Evolutionary conservation across 495 filamentous ascomycete species (phyloP).

Genomic region (Cudoniella acicularis): DNA sequence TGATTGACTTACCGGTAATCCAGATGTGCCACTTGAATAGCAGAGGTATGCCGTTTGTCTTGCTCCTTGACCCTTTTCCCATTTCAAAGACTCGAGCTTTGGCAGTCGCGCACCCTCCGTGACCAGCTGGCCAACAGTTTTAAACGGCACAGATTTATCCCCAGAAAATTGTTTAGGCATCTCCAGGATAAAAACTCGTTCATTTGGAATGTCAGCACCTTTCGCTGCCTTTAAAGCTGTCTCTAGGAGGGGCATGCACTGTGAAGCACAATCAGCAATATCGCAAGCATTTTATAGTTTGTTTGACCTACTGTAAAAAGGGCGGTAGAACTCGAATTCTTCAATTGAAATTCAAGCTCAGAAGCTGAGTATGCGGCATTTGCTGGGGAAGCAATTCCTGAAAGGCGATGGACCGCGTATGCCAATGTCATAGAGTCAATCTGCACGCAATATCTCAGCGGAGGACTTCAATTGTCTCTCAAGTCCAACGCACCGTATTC

Average conservation of each 20-base stretch:
- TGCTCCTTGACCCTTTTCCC: conserved; percentile 70
- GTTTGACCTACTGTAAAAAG: conserved; percentile 58
- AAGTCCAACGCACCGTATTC: conserved; percentile 62
- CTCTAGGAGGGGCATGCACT: conserved; percentile 66
- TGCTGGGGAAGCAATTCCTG: conserved; percentile 72
- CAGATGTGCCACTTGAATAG: conserved; percentile 87
- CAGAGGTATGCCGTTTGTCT: conserved; percentile 79
- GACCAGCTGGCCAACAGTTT: conserved; percentile 68
- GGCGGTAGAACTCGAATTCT: conserved; percentile 68
- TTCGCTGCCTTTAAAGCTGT: conserved; percentile 67
- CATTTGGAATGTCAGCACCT: conserved; percentile 62
- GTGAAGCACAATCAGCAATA: not conserved
- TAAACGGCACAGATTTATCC: conserved; percentile 51
- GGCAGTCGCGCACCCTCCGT: conserved; percentile 59
- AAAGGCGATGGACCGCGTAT: conserved; percentile 73
- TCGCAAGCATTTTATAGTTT: not conserved
- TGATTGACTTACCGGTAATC: conserved; percentile 50
- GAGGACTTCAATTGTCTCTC: not conserved
- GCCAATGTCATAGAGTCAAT: conserved; percentile 75
- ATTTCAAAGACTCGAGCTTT: conserved; percentile 60
- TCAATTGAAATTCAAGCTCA: conserved; percentile 77
- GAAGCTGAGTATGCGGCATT: conserved; percentile 76
- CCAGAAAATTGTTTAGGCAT: conserved; percentile 53
- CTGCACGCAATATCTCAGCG: conserved; percentile 37
- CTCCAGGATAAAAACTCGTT: conserved; percentile 71